Percentiles rank a stretch among this genome's conserved stretches.
Conservation (phyloP, 2,329 filamentous ascomycete genomes). For the Nothopassalora personata region DNA sequence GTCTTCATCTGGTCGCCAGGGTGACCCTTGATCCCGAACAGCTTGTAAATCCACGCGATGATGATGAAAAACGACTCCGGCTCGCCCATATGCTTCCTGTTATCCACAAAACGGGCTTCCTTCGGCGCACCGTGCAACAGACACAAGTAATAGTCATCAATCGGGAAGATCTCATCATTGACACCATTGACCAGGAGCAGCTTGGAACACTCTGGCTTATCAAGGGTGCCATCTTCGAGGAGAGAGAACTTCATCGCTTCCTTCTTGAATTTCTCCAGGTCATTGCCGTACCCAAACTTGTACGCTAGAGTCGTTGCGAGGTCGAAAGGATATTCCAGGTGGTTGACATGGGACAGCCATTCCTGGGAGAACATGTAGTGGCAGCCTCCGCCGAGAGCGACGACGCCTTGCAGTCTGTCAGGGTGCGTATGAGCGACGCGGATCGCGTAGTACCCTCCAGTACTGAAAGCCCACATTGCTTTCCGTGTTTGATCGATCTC, state of each 20-base stretch:
- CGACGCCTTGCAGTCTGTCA: conserved; percentile 46
- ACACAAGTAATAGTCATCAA: conserved; percentile 55
- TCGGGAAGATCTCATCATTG: conserved; percentile 57
- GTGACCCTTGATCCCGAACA: conserved; percentile 43
- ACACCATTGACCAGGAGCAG: conserved; percentile 55
- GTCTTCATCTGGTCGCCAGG: conserved; percentile 42
- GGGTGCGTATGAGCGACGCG: conserved; percentile 54
- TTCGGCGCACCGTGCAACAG: conserved; percentile 51
- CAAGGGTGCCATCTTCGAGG: conserved; percentile 51
- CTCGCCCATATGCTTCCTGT: conserved; percentile 48
- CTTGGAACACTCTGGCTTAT: conserved; percentile 44
- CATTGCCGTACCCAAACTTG: conserved; percentile 43
- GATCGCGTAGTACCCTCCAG: conserved; percentile 56
- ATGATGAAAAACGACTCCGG: conserved; percentile 47
- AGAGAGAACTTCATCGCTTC: conserved; percentile 52
- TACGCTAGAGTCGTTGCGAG: conserved; percentile 47
- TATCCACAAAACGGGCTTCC: conserved; percentile 44
- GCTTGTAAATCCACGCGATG: conserved; percentile 44
- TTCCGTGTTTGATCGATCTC: conserved; percentile 46
- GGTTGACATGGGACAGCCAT: conserved; percentile 53
- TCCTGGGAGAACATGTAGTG: conserved; percentile 54
- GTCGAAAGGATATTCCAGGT: conserved; percentile 57
- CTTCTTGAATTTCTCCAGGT: conserved; percentile 43
- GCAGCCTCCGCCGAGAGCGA: conserved; percentile 52
- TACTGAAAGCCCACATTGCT: conserved; percentile 53